Evolutionary conservation across 1,139 yeast species (phyloP).

Genomic region (Pichia sp.): DNA sequence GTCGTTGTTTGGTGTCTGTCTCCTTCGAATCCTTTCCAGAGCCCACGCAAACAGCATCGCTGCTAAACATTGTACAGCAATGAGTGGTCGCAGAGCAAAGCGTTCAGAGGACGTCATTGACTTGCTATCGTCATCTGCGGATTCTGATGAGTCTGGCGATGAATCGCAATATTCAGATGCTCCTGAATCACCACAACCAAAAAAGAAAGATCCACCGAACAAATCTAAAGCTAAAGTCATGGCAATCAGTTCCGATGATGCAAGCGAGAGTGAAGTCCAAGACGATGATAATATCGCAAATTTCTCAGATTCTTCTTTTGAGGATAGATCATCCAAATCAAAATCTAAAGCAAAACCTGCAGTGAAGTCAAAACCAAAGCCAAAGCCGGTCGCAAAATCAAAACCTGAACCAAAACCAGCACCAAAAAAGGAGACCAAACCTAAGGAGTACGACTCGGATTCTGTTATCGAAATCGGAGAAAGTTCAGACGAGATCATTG

Average conservation of each 20-base stretch:
- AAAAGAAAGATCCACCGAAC: background rate
- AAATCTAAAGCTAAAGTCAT: background rate
- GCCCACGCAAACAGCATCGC: too few species aligned
- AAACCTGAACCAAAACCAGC: background rate
- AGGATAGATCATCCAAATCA: too few species aligned
- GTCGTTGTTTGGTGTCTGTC: too few species aligned
- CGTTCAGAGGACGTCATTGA: constrained; percentile 5
- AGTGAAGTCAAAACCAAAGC: too few species aligned
- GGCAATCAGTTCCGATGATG: background rate
- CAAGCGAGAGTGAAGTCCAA: background rate
- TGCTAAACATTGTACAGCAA: too few species aligned
- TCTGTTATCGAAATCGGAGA: constrained; percentile 6
- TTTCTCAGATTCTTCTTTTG: too few species aligned
- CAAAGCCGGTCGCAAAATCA: too few species aligned
- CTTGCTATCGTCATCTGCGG: constrained; percentile 4
- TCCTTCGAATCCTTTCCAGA: too few species aligned
- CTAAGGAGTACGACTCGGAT: background rate
- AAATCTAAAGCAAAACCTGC: too few species aligned
- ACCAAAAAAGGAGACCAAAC: background rate
- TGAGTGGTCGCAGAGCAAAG: constrained; percentile 1
- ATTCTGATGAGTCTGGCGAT: background rate
- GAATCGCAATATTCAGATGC: background rate
- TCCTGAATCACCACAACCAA: background rate
- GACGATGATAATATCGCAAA: background rate
- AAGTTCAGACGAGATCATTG: too few species aligned